Base-by-base conservation (phyloP, 345 rosid genomes). In the Murraya koenigii region DNA sequence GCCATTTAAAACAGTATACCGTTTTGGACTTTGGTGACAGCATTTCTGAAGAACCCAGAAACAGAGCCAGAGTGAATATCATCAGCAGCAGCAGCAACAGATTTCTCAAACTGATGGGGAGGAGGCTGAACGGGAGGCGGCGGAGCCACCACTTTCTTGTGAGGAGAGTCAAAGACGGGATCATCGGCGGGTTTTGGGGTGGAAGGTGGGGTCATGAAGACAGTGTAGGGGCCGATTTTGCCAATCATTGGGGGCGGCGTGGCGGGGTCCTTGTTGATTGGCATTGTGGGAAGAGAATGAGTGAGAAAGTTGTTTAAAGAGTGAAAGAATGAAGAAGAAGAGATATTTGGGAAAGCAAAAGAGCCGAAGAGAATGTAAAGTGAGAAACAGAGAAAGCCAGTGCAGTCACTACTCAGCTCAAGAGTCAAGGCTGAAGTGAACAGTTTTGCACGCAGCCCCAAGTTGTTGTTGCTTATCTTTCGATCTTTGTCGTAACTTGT, bases 221-320 rank as follows among this genome's bases (percentile, higher is more conserved):
- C 97, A 28, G 99, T 97, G 90, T 94, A 97, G 14, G 99, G 99
- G 0, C 99, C 99, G 75, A 97, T 94, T 89, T 97, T 97, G 23
- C 98, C 98, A 84, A 94, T 97, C 73, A 86, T 80, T 17, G 99
- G 99, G 7, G 97, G 93, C 7, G 98, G 97, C 22, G 87, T 88
- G 39, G 91, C 82, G 14, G 92, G 82, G 80, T 84, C 94, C 67
- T 55, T 90, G 87, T 82, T 91, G 90, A 90, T 86, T 59, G 99
- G 90, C 99, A 97, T 97, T 84, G 80, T 75, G 35, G 32, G 75
- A 64, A 33, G 63, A 19, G 7, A 41, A 39, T 17, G 59, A 10
- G 52, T 62, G 28, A 58, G 77, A 47, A 25, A 19, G 32, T 69
- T 44, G 49, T 44, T 14, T 13, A 44, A 60, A 47, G 72, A 74